These are phyloP conservation scores for Kodamaea hsintzibuensis DNA, from an alignment of 805 yeast genomes.

Conservation along the genomic window DNA sequence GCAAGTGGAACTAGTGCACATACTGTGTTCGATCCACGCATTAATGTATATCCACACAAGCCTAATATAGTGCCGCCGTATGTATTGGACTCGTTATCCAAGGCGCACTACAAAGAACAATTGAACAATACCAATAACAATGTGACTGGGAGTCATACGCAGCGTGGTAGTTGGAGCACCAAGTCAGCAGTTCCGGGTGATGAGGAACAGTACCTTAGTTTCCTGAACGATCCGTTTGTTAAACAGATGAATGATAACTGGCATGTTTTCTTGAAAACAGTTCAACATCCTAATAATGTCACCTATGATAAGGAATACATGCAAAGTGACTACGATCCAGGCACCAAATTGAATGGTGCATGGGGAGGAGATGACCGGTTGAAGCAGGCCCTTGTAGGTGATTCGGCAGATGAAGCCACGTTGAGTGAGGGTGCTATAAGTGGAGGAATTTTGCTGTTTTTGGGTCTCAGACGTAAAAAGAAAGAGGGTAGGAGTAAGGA, in stretches of 20 bases:
- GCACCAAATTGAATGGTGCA: conserved; percentile 44
- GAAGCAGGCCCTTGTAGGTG: conserved; percentile 49
- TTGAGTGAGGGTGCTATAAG: conserved; percentile 10
- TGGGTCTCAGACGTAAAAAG: conserved; percentile 9
- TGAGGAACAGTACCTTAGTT: conserved; percentile 36
- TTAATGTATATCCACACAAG: conserved; percentile 34
- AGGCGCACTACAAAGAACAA: conserved; percentile 42
- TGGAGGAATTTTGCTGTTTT: conserved; percentile 12
- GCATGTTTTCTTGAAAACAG: conserved; percentile 50
- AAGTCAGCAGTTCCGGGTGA: conserved; percentile 14
- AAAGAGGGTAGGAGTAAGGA: conserved; percentile 6
- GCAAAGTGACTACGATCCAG: conserved; percentile 22
- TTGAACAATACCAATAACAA: conserved; percentile 32
- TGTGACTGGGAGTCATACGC: conserved; percentile 7
- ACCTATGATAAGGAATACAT: conserved; percentile 22
- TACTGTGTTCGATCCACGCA: conserved; percentile 18
- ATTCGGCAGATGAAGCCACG: conserved; percentile 29
- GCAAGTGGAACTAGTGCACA: conserved; percentile 4
- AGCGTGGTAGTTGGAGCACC: conserved; percentile 5
- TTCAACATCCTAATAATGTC: conserved; percentile 45
- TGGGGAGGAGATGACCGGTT: conserved; percentile 78
- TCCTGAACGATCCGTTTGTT: conserved; percentile 40
- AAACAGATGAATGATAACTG: conserved; percentile 47
- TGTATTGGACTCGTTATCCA: conserved; percentile 56
- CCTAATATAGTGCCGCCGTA: conserved; percentile 58